Percentiles rank a stretch among this genome's conserved stretches.
phyloP scores from a whole-genome alignment of 139 green algal genomes.

The Tetraselmis striata region DNA sequence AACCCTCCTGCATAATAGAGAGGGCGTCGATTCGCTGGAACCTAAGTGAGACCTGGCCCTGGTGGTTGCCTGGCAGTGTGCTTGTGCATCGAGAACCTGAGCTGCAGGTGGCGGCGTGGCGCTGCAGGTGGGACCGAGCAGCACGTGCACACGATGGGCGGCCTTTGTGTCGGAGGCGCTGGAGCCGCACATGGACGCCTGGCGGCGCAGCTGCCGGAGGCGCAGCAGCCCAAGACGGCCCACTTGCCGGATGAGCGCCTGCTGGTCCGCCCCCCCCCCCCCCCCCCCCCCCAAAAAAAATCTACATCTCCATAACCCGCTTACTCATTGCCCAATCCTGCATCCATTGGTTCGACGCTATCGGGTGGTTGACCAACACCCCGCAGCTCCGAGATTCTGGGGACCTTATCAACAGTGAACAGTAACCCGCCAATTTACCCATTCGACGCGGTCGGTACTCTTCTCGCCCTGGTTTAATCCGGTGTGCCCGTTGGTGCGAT shows the following conservation, averaged over 20 bases:
- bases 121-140: slow-evolving; percentile 58
- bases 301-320: too few relatives aligned
- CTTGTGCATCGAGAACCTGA: slow-evolving; percentile 62
- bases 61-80: slow-evolving; percentile 54
- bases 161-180: slow-evolving; percentile 13
- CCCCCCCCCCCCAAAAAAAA: too few relatives aligned
- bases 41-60: too few relatives aligned
- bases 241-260: background rate
- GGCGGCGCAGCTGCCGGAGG: slow-evolving; percentile 3
- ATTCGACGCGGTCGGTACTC: too few relatives aligned
- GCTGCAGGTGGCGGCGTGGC: slow-evolving; percentile 38
- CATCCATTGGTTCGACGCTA: too few relatives aligned
- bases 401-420: too few relatives aligned
- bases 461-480: too few relatives aligned
- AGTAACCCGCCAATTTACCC: too few relatives aligned
- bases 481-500: too few relatives aligned
- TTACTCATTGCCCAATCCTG: too few relatives aligned
- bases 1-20: background rate
- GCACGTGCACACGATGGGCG: slow-evolving; percentile 35
- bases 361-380: too few relatives aligned
- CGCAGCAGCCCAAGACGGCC: background rate
- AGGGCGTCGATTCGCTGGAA: slow-evolving; percentile 11
- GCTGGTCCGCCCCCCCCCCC: background rate
- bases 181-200: background rate
- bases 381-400: too few relatives aligned